These are phyloP conservation scores for Globisporangium recalcitrans DNA, from an alignment of 352 stramenopile species.

Conservation along the genomic window DNA sequence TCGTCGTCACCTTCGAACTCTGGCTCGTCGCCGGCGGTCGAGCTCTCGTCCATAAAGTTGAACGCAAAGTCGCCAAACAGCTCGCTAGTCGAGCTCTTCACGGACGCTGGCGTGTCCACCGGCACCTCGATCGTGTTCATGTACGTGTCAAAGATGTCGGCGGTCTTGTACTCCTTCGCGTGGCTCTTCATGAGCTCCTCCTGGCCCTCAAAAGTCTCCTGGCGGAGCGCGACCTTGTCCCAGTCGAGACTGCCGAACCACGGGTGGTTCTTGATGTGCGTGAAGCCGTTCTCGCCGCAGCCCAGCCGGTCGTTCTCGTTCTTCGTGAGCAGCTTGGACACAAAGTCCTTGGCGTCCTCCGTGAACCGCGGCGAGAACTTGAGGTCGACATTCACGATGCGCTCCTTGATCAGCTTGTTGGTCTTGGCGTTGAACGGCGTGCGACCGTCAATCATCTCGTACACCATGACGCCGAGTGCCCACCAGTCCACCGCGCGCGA, in stretches of 20 bases:
- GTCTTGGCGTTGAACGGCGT: slow-evolving; percentile 87
- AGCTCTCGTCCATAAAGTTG: slow-evolving; percentile 67
- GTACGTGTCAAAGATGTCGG: slow-evolving; percentile 84
- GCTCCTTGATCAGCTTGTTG: slow-evolving; percentile 81
- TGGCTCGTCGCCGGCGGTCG: slow-evolving; percentile 21
- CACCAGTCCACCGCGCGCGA: slow-evolving; percentile 87
- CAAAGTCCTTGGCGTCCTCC: slow-evolving; percentile 81
- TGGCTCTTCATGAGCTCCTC: slow-evolving; percentile 75
- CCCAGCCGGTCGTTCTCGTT: slow-evolving; percentile 91
- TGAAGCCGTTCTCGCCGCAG: slow-evolving; percentile 80
- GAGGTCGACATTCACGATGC: slow-evolving; percentile 78
- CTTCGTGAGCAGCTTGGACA: slow-evolving; percentile 90
- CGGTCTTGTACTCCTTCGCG: slow-evolving; percentile 72
- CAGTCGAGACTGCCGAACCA: slow-evolving; percentile 88
- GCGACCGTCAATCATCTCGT: slow-evolving; percentile 86
- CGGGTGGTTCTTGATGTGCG: slow-evolving; percentile 83
- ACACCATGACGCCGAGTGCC: slow-evolving; percentile 84
- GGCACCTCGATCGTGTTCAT: slow-evolving; percentile 85
- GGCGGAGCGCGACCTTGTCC: slow-evolving; percentile 58
- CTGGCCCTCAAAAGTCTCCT: slow-evolving; percentile 63
- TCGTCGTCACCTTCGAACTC: slow-evolving; percentile 23
- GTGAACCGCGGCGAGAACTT: slow-evolving; percentile 81
- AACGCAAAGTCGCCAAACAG: slow-evolving; percentile 82
- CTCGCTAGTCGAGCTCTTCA: slow-evolving; percentile 64
- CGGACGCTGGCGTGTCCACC: slow-evolving; percentile 75